Percentiles rank a stretch among this genome's conserved stretches.
Conservation (phyloP, 495 filamentous ascomycete genomes). For the Chaetomium fimeti region DNA sequence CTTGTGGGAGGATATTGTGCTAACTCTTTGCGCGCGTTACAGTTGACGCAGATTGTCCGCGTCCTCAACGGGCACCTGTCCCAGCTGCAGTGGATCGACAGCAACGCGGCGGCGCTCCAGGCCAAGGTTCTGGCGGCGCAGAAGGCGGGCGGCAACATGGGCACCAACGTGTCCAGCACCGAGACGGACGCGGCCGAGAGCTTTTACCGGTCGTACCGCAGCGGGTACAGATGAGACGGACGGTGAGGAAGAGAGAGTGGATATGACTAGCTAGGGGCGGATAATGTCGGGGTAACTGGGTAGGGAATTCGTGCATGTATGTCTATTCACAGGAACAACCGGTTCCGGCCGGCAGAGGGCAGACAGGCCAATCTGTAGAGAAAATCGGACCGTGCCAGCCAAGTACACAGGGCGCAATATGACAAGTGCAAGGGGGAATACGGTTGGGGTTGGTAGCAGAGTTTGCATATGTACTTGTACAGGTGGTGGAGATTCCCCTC, state of each 20-base stretch:
- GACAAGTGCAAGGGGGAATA: not conserved
- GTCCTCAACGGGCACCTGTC: constrained; percentile 89
- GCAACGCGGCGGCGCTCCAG: constrained; percentile 74
- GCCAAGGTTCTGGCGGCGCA: constrained; percentile 75
- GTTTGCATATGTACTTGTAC: constrained; percentile 26
- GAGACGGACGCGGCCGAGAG: constrained; percentile 70
- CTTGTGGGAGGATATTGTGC: not conserved
- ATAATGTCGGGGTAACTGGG: constrained; percentile 12
- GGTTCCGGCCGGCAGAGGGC: not conserved
- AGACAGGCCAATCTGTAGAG: not conserved
- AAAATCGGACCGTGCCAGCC: not conserved
- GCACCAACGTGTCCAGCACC: constrained; percentile 55
- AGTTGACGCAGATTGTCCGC: constrained; percentile 91
- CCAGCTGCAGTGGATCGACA: constrained; percentile 88
- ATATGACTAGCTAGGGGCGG: constrained; percentile 41
- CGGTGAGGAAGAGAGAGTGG: not conserved
- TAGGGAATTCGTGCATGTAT: constrained; percentile 10
- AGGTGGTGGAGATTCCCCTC: constrained; percentile 15
- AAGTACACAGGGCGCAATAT: not conserved
- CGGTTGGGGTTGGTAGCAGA: not conserved
- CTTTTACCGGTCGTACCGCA: constrained; percentile 78
- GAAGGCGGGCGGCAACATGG: constrained; percentile 66
- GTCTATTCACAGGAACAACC: not conserved
- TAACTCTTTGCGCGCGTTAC: constrained; percentile 18
- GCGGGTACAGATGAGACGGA: constrained; percentile 35